phyloP scores from a whole-genome alignment of 176 grass and related monocot genomes.

The Chrysopogon serrulatus region DNA sequence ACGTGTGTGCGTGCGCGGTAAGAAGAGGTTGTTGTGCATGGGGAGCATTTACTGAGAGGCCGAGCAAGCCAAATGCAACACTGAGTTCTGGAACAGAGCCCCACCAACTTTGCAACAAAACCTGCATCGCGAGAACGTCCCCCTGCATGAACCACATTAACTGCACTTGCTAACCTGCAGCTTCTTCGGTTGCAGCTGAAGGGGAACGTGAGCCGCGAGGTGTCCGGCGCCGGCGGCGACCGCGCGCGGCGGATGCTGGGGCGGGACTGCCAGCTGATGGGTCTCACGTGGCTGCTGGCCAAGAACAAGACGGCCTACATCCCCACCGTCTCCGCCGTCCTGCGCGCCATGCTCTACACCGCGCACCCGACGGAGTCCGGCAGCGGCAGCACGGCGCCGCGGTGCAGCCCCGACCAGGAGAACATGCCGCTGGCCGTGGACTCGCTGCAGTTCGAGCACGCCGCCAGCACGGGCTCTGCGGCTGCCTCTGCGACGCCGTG shows the following conservation, averaged over 20 bases:
- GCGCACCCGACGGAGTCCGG: slow-evolving; percentile 39
- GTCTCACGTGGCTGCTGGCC: slow-evolving; percentile 90
- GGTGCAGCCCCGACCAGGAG: slow-evolving; percentile 88
- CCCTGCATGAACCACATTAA: slow-evolving; percentile 35
- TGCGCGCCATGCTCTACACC: slow-evolving; percentile 90
- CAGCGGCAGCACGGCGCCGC: not conserved
- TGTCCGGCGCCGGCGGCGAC: slow-evolving; percentile 35
- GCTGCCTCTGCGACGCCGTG: not conserved
- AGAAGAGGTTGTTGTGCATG: slow-evolving; percentile 37
- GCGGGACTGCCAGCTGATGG: slow-evolving; percentile 99
- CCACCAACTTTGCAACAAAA: slow-evolving; percentile 29
- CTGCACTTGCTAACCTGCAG: not conserved
- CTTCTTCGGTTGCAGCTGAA: slow-evolving; percentile 44
- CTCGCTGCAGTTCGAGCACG: slow-evolving; percentile 83
- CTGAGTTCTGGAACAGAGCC: not conserved
- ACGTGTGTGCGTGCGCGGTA: not conserved
- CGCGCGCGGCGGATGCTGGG: slow-evolving; percentile 75
- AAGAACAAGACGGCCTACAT: slow-evolving; percentile 92
- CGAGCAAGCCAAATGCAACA: not conserved
- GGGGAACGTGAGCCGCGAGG: slow-evolving; percentile 42
- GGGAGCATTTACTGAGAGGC: slow-evolving; percentile 35
- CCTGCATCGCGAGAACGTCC: slow-evolving; percentile 12
- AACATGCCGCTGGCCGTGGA: slow-evolving; percentile 99
- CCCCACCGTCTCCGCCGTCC: slow-evolving; percentile 94
- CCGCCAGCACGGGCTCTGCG: slow-evolving; percentile 20